Evolutionary conservation across 768 basidiomycete genomes (phyloP), one percentile per base, ranked within the genome.

Genomic region (Mycena epipterygia): DNA sequence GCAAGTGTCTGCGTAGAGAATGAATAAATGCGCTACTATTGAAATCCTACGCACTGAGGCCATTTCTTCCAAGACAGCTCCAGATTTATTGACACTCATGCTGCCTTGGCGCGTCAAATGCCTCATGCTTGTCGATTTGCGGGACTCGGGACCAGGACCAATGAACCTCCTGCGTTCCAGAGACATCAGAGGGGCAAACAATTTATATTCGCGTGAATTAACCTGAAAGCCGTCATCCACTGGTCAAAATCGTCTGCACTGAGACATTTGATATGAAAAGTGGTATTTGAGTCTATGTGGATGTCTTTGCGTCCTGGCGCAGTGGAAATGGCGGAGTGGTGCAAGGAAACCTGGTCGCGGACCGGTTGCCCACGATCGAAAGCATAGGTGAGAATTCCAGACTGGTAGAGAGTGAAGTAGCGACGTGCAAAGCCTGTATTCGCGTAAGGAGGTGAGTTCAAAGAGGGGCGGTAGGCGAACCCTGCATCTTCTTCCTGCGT

Each of bases 401-500:
- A 88, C 41, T 89, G 84, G 72, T 88, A 82, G 13, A 96, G 84
- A 39, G 87, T 87, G 75, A 96, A 95, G 81, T 94, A 94, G 51
- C 72, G 90, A 58, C 93, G 91, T 21, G 94, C 95, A 81, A 94
- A 95, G 13, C 95, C 95, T 95, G 77, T 44, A 69, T 46, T 39
- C 14, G 48, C 37, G 37, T 62, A 51, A 42, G 32, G 49, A 53
- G 49, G 42, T 51, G 33, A 37, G 30, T 25, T 11, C 12, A 44
- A 23, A n/a, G n/a, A 16, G 48, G 27, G 59, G 64, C 46, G 58
- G 53, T 44, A 42, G 63, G 64, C 80, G 57, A 74, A 91, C 94
- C 94, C 84, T 95, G 95, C 92, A 95, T 91, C 83, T 89, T 94
- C 86, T 94, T 95, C 72, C 94, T 84, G 74, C 94, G 85, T 82